Percentiles rank a stretch among this genome's conserved stretches.
phyloP scores from a whole-genome alignment of 2,329 filamentous ascomycete species.

The Hypocreales sp. region DNA sequence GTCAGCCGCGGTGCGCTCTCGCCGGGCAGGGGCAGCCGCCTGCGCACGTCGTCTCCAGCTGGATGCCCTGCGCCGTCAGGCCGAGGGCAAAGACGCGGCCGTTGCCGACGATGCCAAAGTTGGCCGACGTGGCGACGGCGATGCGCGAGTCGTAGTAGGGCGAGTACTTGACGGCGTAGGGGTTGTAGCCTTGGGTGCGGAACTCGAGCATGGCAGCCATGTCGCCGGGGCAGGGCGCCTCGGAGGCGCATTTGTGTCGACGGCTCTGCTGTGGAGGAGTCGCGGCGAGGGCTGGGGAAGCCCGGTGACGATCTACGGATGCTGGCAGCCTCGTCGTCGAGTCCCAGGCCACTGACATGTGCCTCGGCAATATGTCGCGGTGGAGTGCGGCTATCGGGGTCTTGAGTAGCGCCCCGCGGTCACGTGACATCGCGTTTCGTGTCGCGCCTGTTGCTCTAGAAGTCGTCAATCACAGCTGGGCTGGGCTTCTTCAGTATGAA shows the following conservation, averaged over 20 bases:
- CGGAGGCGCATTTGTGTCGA: slow-evolving; percentile 1
- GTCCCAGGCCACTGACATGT: no score
- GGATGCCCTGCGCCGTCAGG: slow-evolving; percentile 69
- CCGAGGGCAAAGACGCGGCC: slow-evolving; percentile 75
- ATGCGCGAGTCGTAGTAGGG: slow-evolving; percentile 94
- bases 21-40: background rate
- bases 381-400: slow-evolving; percentile 6
- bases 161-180: slow-evolving; percentile 95
- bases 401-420: no score
- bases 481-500: no score
- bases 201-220: slow-evolving; percentile 75
- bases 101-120: slow-evolving; percentile 95
- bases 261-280: no score
- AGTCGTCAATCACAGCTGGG: no score
- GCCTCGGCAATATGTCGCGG: slow-evolving; percentile 13
- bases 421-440: slow-evolving; percentile 14
- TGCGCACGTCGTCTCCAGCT: slow-evolving; percentile 63
- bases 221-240: slow-evolving; percentile 3
- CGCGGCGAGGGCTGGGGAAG: background rate
- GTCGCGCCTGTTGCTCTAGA: slow-evolving; percentile 1
- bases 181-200: slow-evolving; percentile 85
- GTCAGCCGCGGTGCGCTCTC: slow-evolving; percentile 1
- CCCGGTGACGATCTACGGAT: background rate
- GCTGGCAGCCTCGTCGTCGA: no score
- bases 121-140: slow-evolving; percentile 78